phyloP scores from a whole-genome alignment of 2,329 filamentous ascomycete genomes.

The Epicoccum sorghinum region DNA sequence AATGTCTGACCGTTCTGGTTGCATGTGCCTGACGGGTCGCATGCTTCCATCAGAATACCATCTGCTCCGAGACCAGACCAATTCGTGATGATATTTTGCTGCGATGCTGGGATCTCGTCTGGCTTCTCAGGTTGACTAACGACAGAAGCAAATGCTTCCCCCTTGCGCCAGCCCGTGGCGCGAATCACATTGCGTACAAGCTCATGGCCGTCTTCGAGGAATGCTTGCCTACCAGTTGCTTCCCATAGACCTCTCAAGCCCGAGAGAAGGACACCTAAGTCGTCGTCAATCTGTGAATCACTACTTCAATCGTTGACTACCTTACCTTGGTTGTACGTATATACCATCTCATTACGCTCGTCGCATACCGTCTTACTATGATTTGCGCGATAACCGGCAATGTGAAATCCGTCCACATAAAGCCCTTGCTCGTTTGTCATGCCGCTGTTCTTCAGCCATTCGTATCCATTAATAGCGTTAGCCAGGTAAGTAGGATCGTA shows the following conservation, averaged over 20 bases:
- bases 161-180: constrained; percentile 72
- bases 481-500: constrained; percentile 70
- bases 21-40: constrained; percentile 76
- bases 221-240: constrained; percentile 72
- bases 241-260: constrained; percentile 82
- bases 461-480: constrained; percentile 78
- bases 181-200: constrained; percentile 75
- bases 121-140: constrained; percentile 1
- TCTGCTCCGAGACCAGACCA: constrained; percentile 80
- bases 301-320: neutral
- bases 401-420: constrained; percentile 88
- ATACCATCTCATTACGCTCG: constrained; percentile 83
- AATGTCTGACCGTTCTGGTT: constrained; percentile 88
- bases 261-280: constrained; percentile 69
- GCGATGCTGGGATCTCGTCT: constrained; percentile 11
- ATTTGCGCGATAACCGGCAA: constrained; percentile 65
- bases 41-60: constrained; percentile 83
- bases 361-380: constrained; percentile 75
- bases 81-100: neutral
- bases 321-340: constrained; percentile 89
- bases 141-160: constrained; percentile 31
- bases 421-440: constrained; percentile 80
- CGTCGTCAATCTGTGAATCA: neutral
- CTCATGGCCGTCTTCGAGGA: constrained; percentile 79
- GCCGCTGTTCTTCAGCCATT: constrained; percentile 77